phyloP scores from a whole-genome alignment of 225 moss, liverwort and hornwort genomes.

The Marchantia paleacea region DNA sequence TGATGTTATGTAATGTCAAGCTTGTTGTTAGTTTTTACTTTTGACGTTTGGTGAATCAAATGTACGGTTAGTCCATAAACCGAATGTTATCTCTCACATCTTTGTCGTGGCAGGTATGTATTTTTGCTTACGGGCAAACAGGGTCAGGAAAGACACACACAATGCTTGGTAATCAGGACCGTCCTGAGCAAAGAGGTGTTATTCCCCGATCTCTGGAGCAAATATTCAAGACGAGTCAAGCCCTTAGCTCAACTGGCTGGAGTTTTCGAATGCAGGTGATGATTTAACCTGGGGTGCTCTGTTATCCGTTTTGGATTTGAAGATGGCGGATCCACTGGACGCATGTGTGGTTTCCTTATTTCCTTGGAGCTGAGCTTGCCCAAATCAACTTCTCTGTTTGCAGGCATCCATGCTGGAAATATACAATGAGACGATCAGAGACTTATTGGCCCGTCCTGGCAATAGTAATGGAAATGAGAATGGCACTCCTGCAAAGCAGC shows the following conservation, averaged over 20 bases:
- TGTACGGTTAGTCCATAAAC: background rate
- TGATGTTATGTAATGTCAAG: background rate
- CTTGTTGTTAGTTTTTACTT: background rate
- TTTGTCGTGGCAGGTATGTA: conserved; percentile 64
- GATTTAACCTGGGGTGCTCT: background rate
- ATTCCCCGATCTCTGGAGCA: conserved; percentile 95
- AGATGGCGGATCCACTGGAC: background rate
- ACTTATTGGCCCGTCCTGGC: conserved; percentile 56
- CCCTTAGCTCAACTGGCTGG: conserved; percentile 76
- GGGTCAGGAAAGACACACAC: conserved; percentile 98
- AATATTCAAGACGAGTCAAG: conserved; percentile 88
- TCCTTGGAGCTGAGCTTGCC: background rate
- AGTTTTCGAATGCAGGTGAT: conserved; percentile 93
- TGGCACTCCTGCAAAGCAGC: conserved; percentile 73
- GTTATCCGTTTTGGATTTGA: background rate
- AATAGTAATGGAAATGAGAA: conserved; percentile 45
- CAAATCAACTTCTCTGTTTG: background rate
- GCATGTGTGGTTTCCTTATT: background rate
- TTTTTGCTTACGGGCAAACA: conserved; percentile 96
- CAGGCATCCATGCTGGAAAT: conserved; percentile 99
- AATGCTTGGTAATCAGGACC: conserved; percentile 87
- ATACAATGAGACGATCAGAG: conserved; percentile 92
- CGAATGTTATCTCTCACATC: background rate
- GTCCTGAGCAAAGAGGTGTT: conserved; percentile 74
- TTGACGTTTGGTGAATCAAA: background rate